Evolutionary conservation across 768 basidiomycete genomes (phyloP), one percentile per base, ranked within the genome.

Genomic region (Chalciporus piperatus): DNA sequence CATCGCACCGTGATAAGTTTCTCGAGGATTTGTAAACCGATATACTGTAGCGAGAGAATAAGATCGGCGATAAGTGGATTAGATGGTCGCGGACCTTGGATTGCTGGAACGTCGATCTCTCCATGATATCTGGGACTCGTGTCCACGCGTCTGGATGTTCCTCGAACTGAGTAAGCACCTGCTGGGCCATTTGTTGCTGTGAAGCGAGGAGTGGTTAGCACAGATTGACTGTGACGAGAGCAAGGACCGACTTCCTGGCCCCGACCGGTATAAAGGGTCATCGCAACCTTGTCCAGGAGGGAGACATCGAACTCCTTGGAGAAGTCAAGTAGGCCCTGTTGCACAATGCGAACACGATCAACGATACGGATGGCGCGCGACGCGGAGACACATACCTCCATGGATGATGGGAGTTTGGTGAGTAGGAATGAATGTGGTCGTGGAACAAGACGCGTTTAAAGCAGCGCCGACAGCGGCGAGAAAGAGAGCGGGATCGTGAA

Each of bases 81-180:
- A n/a, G 49, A 6, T 39, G 13, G 12, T 7, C 5, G 54, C 52
- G 48, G 25, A 88, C 90, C 78, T 92, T 98, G 63, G 84, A 83
- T 72, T 98, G 95, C 23, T 87, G 83, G 68, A 87, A 94, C 11
- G 78, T 76, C 1, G 92, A 89, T 45, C 78, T 77, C 63, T 97
- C 93, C 52, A 99, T 77, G 61, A 99, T 89, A 54, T 89, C 88
- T 37, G 97, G 97, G 7, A 98, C 97, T 69, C 90, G 81, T 57
- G 94, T 95, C 97, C 97, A 99, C 32, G 95, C 86, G 53, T 98
- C 96, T 16, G 91, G 89, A 69, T 93, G 80, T 54, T 99, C 97
- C 71, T 98, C 94, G 65, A 99, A 87, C 67, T 95, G 94, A 8
- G 96, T 97, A 59, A 99, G 80, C 56, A 92, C 78, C 68, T 89